Conservation (phyloP, 2,329 filamentous ascomycete genomes). For the Penicillium sclerotigenum region DNA sequence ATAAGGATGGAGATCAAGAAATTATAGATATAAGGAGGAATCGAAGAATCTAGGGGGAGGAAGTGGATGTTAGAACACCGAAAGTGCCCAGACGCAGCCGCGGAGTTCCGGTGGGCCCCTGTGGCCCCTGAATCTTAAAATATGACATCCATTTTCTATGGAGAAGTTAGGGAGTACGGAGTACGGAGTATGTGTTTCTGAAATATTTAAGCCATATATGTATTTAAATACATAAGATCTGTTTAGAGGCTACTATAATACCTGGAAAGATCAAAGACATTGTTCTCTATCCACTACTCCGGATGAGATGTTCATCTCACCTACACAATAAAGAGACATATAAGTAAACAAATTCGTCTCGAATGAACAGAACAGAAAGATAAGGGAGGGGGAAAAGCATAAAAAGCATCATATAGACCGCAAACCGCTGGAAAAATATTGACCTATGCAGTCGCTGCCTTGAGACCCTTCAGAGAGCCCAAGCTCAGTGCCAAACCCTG, state of each 20-base stretch:
- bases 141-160: too few species aligned
- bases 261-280: slow-evolving; percentile 13
- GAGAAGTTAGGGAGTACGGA: too few species aligned
- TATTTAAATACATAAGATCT: not conserved
- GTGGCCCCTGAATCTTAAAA: slow-evolving; percentile 14
- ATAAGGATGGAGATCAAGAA: slow-evolving; percentile 9
- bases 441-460: slow-evolving; percentile 57
- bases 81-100: slow-evolving; percentile 7
- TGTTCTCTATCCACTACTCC: slow-evolving; percentile 27
- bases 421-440: slow-evolving; percentile 29
- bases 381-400: slow-evolving; percentile 20
- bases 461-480: slow-evolving; percentile 90
- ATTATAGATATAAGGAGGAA: slow-evolving; percentile 9
- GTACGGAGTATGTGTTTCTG: too few species aligned
- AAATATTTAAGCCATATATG: not conserved
- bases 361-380: slow-evolving; percentile 17
- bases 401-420: slow-evolving; percentile 31
- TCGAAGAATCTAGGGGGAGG: slow-evolving; percentile 5
- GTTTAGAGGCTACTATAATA: not conserved
- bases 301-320: slow-evolving; percentile 20
- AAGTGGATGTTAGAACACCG: slow-evolving; percentile 6
- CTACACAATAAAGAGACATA: slow-evolving; percentile 24
- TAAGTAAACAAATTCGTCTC: slow-evolving; percentile 33
- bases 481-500: slow-evolving; percentile 92
- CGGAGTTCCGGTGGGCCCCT: slow-evolving; percentile 20